Conservation (phyloP, 495 filamentous ascomycete genomes). For the Penicillium riverlandense region DNA sequence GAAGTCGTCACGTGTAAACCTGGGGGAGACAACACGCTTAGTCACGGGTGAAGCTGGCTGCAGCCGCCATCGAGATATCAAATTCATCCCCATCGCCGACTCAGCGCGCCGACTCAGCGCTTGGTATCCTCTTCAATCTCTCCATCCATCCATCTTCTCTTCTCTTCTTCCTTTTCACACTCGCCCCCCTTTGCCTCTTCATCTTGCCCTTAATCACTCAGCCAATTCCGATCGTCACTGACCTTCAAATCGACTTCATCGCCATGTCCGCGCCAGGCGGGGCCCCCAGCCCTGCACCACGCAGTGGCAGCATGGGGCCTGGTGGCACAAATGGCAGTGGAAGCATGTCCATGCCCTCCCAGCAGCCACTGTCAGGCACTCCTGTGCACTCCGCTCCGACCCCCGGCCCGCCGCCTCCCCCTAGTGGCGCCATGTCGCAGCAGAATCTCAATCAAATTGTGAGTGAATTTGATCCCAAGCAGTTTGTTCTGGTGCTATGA, state of each 20-base stretch:
- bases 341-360: slow-evolving; percentile 45
- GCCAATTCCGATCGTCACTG: not conserved
- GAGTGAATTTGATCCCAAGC: slow-evolving; percentile 26
- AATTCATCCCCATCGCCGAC: slow-evolving; percentile 6
- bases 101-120: not conserved
- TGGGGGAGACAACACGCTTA: not conserved
- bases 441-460: slow-evolving; percentile 96
- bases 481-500: not conserved
- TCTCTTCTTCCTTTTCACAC: not conserved
- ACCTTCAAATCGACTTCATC: not conserved
- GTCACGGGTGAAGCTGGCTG: slow-evolving; percentile 3
- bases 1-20: too few relatives aligned
- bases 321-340: slow-evolving; percentile 23
- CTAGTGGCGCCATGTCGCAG: slow-evolving; percentile 53
- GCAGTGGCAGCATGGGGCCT: slow-evolving; percentile 47
- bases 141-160: not conserved
- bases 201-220: not conserved
- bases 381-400: slow-evolving; percentile 30
- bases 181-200: not conserved
- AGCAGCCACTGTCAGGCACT: slow-evolving; percentile 36
- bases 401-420: slow-evolving; percentile 34
- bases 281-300: slow-evolving; percentile 41
- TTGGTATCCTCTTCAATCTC: not conserved
- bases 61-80: slow-evolving; percentile 7
- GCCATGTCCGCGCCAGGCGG: slow-evolving; percentile 43